phyloP scores from a whole-genome alignment of 1,284 basidiomycete genomes.

The Phylloporus gajari region DNA sequence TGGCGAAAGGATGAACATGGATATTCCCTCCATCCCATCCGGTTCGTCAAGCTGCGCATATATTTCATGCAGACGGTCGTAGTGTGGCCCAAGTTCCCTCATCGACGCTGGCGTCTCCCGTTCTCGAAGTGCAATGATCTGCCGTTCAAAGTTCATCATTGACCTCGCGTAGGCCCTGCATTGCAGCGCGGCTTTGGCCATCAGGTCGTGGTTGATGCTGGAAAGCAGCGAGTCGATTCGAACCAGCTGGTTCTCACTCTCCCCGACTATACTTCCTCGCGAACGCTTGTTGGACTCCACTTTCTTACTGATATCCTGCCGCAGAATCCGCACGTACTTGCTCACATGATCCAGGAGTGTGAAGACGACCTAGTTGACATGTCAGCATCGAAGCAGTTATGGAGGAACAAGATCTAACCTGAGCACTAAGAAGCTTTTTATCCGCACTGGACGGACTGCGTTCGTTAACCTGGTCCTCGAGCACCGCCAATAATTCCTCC shows the following conservation, averaged over 20 bases:
- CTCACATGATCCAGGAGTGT: constrained; percentile 95
- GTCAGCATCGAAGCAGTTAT: constrained; percentile 1
- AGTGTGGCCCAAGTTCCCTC: constrained; percentile 78
- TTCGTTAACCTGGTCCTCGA: constrained; percentile 86
- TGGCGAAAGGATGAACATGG: constrained; percentile 88
- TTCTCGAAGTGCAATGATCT: constrained; percentile 68
- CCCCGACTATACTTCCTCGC: constrained; percentile 49
- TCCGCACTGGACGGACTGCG: constrained; percentile 70
- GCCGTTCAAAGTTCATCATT: constrained; percentile 93
- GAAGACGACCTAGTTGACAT: constrained; percentile 80
- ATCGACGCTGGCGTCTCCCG: constrained; percentile 50
- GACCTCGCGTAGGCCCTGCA: constrained; percentile 96
- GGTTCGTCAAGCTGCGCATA: constrained; percentile 98
- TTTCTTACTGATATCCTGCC: constrained; percentile 67
- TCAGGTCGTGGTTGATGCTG: constrained; percentile 87
- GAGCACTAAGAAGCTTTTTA: constrained; percentile 87
- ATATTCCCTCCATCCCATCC: constrained; percentile 99
- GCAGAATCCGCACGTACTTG: constrained; percentile 83
- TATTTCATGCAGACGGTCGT: constrained; percentile 94
- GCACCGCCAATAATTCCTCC: constrained; percentile 82
- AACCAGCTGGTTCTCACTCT: constrained; percentile 67
- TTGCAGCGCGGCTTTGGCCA: constrained; percentile 93
- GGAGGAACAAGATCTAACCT: constrained; percentile 62
- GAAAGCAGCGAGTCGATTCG: constrained; percentile 83
- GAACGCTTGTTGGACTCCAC: constrained; percentile 58